These are phyloP conservation scores for Thelonectria olida DNA, from an alignment of 2,329 filamentous ascomycete species.

Conservation along the genomic window DNA sequence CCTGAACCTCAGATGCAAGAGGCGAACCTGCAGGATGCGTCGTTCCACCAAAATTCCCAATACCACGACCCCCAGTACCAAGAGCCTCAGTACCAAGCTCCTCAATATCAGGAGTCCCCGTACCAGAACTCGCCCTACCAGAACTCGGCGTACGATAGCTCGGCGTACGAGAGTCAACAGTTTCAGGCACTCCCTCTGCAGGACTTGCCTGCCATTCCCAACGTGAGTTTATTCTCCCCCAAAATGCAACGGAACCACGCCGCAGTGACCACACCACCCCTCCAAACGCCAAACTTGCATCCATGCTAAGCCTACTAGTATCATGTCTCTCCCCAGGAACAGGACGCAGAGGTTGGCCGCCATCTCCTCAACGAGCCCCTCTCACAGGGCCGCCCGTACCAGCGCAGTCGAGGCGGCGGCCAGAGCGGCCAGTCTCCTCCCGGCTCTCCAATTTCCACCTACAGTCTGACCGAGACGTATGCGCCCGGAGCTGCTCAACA, in stretches of 20 bases:
- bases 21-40: not conserved
- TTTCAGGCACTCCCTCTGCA: conserved; percentile 28
- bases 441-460: conserved; percentile 31
- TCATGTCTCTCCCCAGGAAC: conserved; percentile 25
- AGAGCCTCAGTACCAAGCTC: not conserved
- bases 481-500: conserved; percentile 10
- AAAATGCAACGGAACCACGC: not conserved
- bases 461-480: conserved; percentile 25
- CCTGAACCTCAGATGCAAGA: not conserved
- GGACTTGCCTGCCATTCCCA: conserved; percentile 33
- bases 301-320: conserved; percentile 15
- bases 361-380: conserved; percentile 18
- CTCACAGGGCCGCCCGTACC: conserved; percentile 29
- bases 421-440: conserved; percentile 25
- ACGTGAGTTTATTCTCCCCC: conserved; percentile 26
- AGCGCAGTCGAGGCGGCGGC: too few relatives aligned
- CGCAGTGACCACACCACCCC: too few relatives aligned
- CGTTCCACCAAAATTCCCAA: not conserved
- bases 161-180: not conserved
- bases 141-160: not conserved
- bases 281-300: not conserved
- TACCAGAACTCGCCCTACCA: not conserved
- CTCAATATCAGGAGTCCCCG: not conserved
- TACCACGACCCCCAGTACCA: not conserved
- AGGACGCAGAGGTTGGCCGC: conserved; percentile 17